Evolutionary conservation across 129 eudicot species (phyloP).

Genomic region (Dittrichia graveolens): DNA sequence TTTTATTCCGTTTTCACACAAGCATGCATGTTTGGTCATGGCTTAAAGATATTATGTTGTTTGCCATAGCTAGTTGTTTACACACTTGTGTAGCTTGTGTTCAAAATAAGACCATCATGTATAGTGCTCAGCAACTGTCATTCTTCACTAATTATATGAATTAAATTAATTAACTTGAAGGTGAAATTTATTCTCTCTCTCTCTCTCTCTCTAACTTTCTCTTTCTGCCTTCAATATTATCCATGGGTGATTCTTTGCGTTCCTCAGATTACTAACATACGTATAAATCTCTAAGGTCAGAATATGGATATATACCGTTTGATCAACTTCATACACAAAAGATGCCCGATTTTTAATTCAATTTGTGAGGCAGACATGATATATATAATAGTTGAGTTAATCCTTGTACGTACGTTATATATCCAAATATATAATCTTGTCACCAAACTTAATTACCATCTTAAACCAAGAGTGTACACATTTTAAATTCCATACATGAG

Average conservation of each 20-base stretch:
- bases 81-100: conserved; percentile 19
- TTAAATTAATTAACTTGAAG: not conserved
- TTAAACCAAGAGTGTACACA: too few species aligned
- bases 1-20: conserved; percentile 16
- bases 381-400: too few species aligned
- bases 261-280: not conserved
- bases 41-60: conserved; percentile 19
- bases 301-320: too few species aligned
- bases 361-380: too few species aligned
- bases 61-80: conserved; percentile 10
- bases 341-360: too few species aligned
- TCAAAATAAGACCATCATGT: conserved; percentile 2
- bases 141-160: not conserved
- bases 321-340: too few species aligned
- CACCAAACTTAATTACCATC: too few species aligned
- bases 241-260: not conserved
- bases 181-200: not conserved
- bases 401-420: too few species aligned
- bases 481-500: too few species aligned
- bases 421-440: too few species aligned
- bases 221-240: not conserved
- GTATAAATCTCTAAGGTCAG: not conserved
- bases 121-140: not conserved
- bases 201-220: not conserved
- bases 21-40: conserved; percentile 19